Conservation (phyloP, 2,329 filamentous ascomycete species). For the Chaetomium globosum region DNA sequence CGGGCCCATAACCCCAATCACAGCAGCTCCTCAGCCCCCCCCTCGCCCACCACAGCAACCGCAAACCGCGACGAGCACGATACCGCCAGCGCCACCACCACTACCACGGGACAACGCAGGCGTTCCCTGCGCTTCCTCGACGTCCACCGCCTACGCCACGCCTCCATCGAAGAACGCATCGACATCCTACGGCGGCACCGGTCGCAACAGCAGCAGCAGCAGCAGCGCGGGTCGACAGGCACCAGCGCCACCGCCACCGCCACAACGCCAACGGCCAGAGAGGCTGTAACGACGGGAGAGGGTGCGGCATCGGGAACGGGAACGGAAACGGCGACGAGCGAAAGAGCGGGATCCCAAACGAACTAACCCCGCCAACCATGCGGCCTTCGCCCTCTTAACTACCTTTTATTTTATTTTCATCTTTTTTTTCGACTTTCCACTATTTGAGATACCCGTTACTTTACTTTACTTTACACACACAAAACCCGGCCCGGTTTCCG, state of each 20-base stretch:
- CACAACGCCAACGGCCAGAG: constrained; percentile 22
- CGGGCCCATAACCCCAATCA: constrained; percentile 31
- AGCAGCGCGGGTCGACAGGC: constrained; percentile 38
- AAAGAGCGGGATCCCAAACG: not conserved
- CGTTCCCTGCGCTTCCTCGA: constrained; percentile 59
- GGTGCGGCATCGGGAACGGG: not conserved
- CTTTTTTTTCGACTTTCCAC: not conserved
- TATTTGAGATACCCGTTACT: not conserved
- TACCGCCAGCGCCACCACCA: constrained; percentile 19
- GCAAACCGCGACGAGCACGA: constrained; percentile 39
- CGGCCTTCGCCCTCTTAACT: not conserved
- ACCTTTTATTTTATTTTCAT: not conserved
- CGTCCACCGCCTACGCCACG: constrained; percentile 59
- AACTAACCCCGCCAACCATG: not conserved
- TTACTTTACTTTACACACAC: not conserved
- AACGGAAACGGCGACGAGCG: constrained; percentile 33
- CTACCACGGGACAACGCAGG: constrained; percentile 41
- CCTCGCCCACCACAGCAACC: constrained; percentile 46
- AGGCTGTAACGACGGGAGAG: constrained; percentile 46
- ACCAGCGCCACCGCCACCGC: no score
- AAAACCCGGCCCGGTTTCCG: not conserved
- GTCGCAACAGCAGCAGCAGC: constrained; percentile 45
- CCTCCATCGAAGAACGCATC: constrained; percentile 63
- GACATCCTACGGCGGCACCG: constrained; percentile 57
- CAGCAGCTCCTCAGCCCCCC: constrained; percentile 38